Evolutionary conservation across 441 rosid genomes (phyloP).

Genomic region (Populus hybrid): DNA sequence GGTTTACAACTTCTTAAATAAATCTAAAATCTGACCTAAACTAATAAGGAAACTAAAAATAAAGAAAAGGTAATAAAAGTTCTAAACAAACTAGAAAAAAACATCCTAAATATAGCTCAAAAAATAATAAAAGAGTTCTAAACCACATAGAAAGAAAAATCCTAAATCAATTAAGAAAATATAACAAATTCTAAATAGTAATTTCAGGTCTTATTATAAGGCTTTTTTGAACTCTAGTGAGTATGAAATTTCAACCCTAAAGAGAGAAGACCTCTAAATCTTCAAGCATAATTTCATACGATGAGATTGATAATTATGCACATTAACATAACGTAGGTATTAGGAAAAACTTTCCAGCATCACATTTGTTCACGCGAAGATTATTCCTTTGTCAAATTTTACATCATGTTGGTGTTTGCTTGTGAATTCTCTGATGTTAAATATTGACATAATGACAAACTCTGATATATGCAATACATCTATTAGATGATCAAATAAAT

Average conservation of each 20-base stretch:
- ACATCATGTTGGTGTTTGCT: neutral
- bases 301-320: too few relatives aligned
- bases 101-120: too few relatives aligned
- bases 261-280: neutral
- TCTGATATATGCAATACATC: neutral
- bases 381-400: neutral
- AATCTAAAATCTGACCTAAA: too few relatives aligned
- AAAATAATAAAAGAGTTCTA: too few relatives aligned
- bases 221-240: neutral
- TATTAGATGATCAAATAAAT: neutral
- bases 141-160: too few relatives aligned
- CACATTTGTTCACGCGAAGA: neutral
- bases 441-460: neutral
- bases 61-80: too few relatives aligned
- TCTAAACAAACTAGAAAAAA: too few relatives aligned
- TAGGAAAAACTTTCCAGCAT: neutral
- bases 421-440: neutral
- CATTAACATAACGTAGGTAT: neutral
- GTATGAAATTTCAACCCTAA: neutral
- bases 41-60: too few relatives aligned
- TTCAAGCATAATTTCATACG: neutral
- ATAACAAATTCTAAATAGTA: too few relatives aligned
- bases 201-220: too few relatives aligned
- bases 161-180: too few relatives aligned
- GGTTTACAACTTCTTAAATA: too few relatives aligned